Base-by-base conservation (phyloP, 352 stramenopile genomes). In the Phytophthora palmivora region DNA sequence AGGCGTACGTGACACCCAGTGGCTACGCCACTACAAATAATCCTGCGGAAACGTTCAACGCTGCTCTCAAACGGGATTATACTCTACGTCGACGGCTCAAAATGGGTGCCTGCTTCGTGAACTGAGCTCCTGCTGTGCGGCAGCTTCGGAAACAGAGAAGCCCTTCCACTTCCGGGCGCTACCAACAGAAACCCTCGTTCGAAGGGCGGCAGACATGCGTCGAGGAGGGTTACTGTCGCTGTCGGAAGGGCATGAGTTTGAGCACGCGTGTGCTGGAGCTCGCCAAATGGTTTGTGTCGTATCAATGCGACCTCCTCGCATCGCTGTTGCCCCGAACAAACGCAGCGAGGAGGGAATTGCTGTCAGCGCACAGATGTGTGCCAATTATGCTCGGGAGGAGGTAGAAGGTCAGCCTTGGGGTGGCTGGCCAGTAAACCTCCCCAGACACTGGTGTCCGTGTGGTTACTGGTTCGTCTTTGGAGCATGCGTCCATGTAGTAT, bases 11-110 rank as follows among this genome's bases (percentile, higher is more conserved):
- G 26, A 42, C 30, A n/a, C 10, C 32, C 4, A 42, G 16, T 43
- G 46, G 46, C 9, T 54, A 32, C 11, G 30, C 18, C 14, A 43
- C 18, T 3, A 72, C 63, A 1, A 76, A 70, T 38, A 70, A 26
- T 22, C 37, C 37, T 2, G 37, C 16, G 4, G 37, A 43, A 15
- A 43, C 37, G 6, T 24, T 43, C 22, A 43, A 43, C 16, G 37
- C 37, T 6, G 4, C 16, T 12, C 14, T 2, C 4, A 43, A 43
- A 22, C 37, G 4, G 34, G 34, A n/a, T n/a, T n/a, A n/a, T n/a
- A 32, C 26, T 4, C 8, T 32, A 8, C 26, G 26, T 15, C 4
- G 37, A 43, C 8, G 26, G 4, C 37, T 43, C 1, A 43, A 43
- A 16, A 43, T 26, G 12, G n/a, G 37, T 4, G 16, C 37, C 2